phyloP scores from a whole-genome alignment of 2,329 filamentous ascomycete genomes.

The Cytospora piceicola region DNA sequence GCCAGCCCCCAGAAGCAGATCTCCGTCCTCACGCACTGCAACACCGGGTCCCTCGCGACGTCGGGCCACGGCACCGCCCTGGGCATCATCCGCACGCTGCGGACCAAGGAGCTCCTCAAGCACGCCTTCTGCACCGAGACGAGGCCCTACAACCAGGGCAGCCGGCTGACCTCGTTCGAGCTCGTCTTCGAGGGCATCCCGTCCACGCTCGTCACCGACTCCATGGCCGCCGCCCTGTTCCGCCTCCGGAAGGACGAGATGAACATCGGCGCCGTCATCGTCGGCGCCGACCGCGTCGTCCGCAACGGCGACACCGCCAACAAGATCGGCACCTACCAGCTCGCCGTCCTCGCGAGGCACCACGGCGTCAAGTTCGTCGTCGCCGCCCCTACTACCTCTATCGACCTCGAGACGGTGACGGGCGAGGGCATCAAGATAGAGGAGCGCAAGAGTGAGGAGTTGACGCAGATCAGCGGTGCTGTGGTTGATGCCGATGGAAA shows the following conservation, averaged over 20 bases:
- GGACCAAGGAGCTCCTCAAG: slow-evolving; percentile 65
- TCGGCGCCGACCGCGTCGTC: slow-evolving; percentile 92
- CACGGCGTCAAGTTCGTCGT: slow-evolving; percentile 95
- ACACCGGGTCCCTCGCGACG: slow-evolving; percentile 94
- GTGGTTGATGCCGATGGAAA: slow-evolving; percentile 65
- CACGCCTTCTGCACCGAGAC: slow-evolving; percentile 98
- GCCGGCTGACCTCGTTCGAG: slow-evolving; percentile 91
- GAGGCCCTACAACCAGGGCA: slow-evolving; percentile 96
- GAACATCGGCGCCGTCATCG: slow-evolving; percentile 83
- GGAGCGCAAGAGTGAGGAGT: slow-evolving; percentile 78
- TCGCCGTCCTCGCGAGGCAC: slow-evolving; percentile 86
- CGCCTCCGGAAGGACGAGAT: slow-evolving; percentile 61
- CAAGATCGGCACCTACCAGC: slow-evolving; percentile 94
- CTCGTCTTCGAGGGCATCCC: slow-evolving; percentile 93
- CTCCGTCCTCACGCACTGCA: slow-evolving; percentile 95
- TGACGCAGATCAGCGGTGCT: slow-evolving; percentile 83
- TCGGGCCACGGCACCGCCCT: slow-evolving; percentile 97
- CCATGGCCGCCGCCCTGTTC: slow-evolving; percentile 91
- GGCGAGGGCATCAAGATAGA: slow-evolving; percentile 88
- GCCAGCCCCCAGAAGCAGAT: slow-evolving; percentile 57
- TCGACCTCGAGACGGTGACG: slow-evolving; percentile 79
- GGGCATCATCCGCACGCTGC: slow-evolving; percentile 86
- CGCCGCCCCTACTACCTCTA: slow-evolving; percentile 90
- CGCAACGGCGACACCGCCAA: slow-evolving; percentile 98
- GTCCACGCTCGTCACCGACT: slow-evolving; percentile 90